Percentiles rank a stretch among this genome's conserved stretches.
phyloP scores from a whole-genome alignment of 352 stramenopile genomes.

The Globisporangium cederbergense region DNA sequence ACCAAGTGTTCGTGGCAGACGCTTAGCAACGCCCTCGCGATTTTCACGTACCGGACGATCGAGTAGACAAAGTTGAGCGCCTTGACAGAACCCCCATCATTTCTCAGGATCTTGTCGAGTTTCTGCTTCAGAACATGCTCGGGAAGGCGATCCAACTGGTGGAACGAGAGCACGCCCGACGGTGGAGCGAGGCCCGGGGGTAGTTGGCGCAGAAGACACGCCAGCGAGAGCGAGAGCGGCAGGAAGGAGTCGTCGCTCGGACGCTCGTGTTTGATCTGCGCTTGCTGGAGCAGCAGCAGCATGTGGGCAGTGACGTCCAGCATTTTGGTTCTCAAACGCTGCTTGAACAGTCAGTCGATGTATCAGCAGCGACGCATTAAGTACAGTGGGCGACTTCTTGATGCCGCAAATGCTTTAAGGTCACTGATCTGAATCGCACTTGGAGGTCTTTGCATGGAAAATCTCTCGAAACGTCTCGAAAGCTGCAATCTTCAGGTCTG shows the following conservation, averaged over 20 bases:
- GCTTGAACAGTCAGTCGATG: neutral
- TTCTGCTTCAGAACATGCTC: conserved; percentile 27
- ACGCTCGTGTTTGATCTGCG: conserved; percentile 34
- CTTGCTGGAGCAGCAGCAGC: conserved; percentile 47
- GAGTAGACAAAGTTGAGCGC: conserved; percentile 33
- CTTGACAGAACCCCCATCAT: conserved; percentile 19
- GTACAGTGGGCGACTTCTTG: neutral
- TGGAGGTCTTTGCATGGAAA: conserved; percentile 1
- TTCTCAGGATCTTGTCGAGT: conserved; percentile 19
- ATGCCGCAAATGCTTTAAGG: neutral
- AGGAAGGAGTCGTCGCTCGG: conserved; percentile 49
- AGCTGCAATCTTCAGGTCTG: conserved; percentile 9
- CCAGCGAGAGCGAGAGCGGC: conserved; percentile 39
- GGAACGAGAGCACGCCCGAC: conserved; percentile 28
- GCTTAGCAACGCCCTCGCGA: conserved; percentile 31
- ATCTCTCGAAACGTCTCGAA: conserved; percentile 9
- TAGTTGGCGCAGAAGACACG: conserved; percentile 46
- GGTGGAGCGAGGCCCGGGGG: conserved; percentile 37
- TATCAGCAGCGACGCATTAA: neutral
- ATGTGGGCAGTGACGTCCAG: conserved; percentile 42
- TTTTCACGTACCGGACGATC: conserved; percentile 38
- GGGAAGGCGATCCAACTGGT: conserved; percentile 42
- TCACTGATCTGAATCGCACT: neutral
- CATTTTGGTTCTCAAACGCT: conserved; percentile 18
- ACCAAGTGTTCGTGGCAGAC: conserved; percentile 44